Base-by-base conservation (phyloP, 495 filamentous ascomycete genomes). In the Venustampulla echinocandica region DNA sequence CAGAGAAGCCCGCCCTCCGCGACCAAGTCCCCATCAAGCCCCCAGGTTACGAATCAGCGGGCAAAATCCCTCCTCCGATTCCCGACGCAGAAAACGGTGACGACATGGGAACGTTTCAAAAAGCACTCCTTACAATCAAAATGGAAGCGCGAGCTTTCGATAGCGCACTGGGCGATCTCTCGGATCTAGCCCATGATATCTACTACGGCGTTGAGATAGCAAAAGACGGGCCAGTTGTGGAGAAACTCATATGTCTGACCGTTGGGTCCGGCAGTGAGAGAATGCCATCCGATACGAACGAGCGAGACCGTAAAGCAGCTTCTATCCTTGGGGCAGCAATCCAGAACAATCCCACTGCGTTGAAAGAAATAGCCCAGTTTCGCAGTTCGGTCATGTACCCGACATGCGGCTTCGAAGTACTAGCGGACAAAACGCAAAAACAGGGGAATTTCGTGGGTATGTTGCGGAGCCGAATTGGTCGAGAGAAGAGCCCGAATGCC, bases 191-290 rank as follows among this genome's bases (percentile, higher is more conserved):
- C 4, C 79, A 85, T 57, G 79, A 80, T 53, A 73, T 81, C 52
- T 81, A 83, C 64, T 84, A 80, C 65, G 81, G 81, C n/a, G 62
- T 79, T 5, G 74, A 78, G 50, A 69, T 84, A 36, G 61, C 73
- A 15, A 66, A 73, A 37, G 70, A 79, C 47, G 46, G 58, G 3
- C 61, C 61, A n/a, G 66, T 67, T 3, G 46, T 74, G 9, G 65
- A 62, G 32, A 56, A 61, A 10, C 63, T 77, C 3, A 56, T 75
- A 45, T 58, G 55, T 44, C 42, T 58, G 6, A 28, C 33, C 6
- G 10, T 55, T 4, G 55, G 55, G 7, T 45, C 40, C 13, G 55
- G 52, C 25, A 51, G 37, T 9, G 67, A 67, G 43, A 64, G 46
- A 33, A 44, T 53, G 19, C 34, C 43, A 9, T 43, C 49, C 4